Base-by-base conservation (phyloP, 73 alveolate species). In the Paramecium biaurelia region DNA sequence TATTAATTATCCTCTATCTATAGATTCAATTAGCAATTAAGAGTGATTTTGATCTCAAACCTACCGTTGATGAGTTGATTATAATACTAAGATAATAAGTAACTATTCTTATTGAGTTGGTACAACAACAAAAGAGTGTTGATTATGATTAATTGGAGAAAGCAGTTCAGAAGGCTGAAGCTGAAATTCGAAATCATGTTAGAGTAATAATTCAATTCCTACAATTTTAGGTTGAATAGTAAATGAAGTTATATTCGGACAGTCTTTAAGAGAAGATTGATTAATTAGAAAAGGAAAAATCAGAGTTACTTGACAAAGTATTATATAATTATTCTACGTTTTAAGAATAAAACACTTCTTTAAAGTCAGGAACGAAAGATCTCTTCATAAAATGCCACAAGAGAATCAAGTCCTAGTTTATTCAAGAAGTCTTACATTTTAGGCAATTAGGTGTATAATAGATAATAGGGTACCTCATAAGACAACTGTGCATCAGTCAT, bases 321-420 rank as follows among this genome's bases (percentile, higher is more conserved):
- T 26, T 21, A 2, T 4, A 53, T 53, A 2, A 7, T 53, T 4
- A 18, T 53, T 18, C 68, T 18, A 53, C 4, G 2, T 5, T 7
- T 4, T 53, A 53, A 63, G 45, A 63, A 63, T 26, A 63, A 63
- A 30, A 63, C 84, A 7, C 20, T 32, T 2, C 23, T 63, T 10
- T 53, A 53, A 53, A 53, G 30, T 53, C 68, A 53, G 8, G 84
- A 63, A 63, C 43, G 84, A 30, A 63, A 63, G 26, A 26, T 63
- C 53, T 63, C 84, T 26, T 63, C 84, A 63, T 30, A 63, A 32
- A 63, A 63, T 63, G 49, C 53, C 0, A 63, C 84, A 2, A 63
- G 84, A 32, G 84, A 63, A 32, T 63, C 84, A 10, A 63, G 84
- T 63, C 84, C 84, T 32, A 63, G 84, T 63, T 63, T 63, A 26